Conservation (phyloP, 1,284 basidiomycete genomes). For the Grifola frondosa region DNA sequence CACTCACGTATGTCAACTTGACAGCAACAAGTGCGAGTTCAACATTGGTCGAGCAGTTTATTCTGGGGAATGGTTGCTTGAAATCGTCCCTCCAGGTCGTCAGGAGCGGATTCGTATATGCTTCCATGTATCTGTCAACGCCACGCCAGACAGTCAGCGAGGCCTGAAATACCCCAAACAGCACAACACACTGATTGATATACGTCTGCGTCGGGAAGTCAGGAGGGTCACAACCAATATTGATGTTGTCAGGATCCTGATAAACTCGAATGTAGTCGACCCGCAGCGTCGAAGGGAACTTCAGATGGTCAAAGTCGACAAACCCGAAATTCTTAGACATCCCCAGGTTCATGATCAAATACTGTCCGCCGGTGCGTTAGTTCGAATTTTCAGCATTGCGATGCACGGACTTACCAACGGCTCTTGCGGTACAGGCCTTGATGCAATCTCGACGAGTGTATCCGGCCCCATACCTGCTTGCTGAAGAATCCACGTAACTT, state of each 20-base stretch:
- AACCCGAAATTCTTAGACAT: conserved; percentile 76
- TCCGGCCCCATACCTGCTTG: conserved; percentile 71
- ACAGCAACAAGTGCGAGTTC: too few species aligned
- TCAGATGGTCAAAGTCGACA: conserved; percentile 65
- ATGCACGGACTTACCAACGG: conserved; percentile 59
- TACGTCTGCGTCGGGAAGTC: conserved; percentile 77
- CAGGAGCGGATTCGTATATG: conserved; percentile 38
- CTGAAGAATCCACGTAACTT: conserved; percentile 74
- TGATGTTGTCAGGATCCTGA: conserved; percentile 63
- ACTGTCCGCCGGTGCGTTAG: conserved; percentile 38
- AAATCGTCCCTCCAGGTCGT: conserved; percentile 38
- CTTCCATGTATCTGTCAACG: conserved; percentile 29
- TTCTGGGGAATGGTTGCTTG: conserved; percentile 36
- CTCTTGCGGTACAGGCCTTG: conserved; percentile 78
- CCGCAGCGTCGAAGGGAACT: conserved; percentile 70
- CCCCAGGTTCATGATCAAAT: conserved; percentile 80
- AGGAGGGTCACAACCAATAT: conserved; percentile 81
- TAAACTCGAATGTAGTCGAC: conserved; percentile 88
- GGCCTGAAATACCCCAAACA: too few species aligned
- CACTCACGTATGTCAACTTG: too few species aligned
- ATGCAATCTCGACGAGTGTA: conserved; percentile 61
- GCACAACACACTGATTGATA: conserved; percentile 58
- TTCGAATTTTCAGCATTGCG: conserved; percentile 1
- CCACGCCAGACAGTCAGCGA: neutral
- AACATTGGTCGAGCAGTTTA: conserved; percentile 22